Evolutionary conservation across 2,329 filamentous ascomycete genomes (phyloP).

Genomic region (Hypoxylon sp.): DNA sequence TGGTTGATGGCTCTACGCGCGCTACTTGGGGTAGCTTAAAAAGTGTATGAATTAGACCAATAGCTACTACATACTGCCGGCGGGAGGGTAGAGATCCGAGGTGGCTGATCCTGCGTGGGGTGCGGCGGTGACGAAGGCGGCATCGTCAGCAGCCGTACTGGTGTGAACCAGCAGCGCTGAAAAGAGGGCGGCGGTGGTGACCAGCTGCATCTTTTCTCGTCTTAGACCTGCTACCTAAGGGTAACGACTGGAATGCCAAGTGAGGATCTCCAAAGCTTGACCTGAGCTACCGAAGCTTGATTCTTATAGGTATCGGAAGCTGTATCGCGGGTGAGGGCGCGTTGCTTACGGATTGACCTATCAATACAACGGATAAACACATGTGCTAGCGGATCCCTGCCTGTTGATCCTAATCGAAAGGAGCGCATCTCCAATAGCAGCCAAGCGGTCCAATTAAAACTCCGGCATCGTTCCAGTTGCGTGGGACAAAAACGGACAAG

Average conservation of each 20-base stretch:
- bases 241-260: slow-evolving; percentile 34
- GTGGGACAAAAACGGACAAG: slow-evolving; percentile 26
- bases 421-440: slow-evolving; percentile 7
- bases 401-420: slow-evolving; percentile 34
- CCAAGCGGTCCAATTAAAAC: slow-evolving; percentile 30
- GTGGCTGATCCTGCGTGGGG: slow-evolving; percentile 39
- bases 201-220: slow-evolving; percentile 38
- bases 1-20: not conserved
- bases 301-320: slow-evolving; percentile 36
- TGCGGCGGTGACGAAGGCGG: slow-evolving; percentile 33
- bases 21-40: not conserved
- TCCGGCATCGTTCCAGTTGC: slow-evolving; percentile 23
- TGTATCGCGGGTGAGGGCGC: slow-evolving; percentile 16
- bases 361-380: slow-evolving; percentile 36
- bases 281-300: slow-evolving; percentile 26
- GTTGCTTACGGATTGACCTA: slow-evolving; percentile 32
- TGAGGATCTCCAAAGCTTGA: slow-evolving; percentile 29
- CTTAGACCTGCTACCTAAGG: slow-evolving; percentile 18
- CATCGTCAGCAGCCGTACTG: slow-evolving; percentile 35
- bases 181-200: slow-evolving; percentile 27
- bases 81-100: slow-evolving; percentile 40
- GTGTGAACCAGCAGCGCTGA: slow-evolving; percentile 37
- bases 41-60: slow-evolving; percentile 7
- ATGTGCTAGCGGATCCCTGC: slow-evolving; percentile 26
- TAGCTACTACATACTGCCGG: slow-evolving; percentile 37